A percentile compares a stretch with the other conserved stretches of the same genome.
Evolutionary conservation across 257 asterid species (phyloP).

Genomic region (Coffea eugenioides): DNA sequence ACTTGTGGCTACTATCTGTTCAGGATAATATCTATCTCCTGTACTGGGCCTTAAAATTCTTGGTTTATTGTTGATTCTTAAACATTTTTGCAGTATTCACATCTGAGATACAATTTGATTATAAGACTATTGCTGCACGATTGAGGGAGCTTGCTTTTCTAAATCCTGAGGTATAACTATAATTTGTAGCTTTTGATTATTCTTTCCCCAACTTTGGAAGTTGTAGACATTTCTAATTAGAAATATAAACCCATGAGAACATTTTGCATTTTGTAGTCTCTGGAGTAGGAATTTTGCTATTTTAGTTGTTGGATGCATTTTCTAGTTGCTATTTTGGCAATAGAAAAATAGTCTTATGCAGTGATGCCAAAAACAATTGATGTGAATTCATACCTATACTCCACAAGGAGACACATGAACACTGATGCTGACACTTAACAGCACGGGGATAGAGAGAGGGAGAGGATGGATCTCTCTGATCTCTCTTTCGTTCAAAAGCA

Average conservation of each 20-base stretch:
- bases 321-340: background rate
- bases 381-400: too few species aligned
- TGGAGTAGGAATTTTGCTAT: background rate
- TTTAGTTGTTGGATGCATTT: background rate
- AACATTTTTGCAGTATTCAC: constrained; percentile 69
- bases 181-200: constrained; percentile 4
- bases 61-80: constrained; percentile 10
- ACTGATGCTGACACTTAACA: too few species aligned
- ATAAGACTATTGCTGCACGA: constrained; percentile 85
- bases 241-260: background rate
- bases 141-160: constrained; percentile 98
- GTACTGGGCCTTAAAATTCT: background rate
- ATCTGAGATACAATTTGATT: constrained; percentile 70
- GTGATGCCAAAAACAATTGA: too few species aligned
- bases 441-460: background rate
- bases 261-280: background rate
- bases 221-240: background rate
- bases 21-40: background rate
- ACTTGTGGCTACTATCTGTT: background rate
- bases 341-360: too few species aligned
- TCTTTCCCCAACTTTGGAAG: background rate
- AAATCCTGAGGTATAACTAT: constrained; percentile 74
- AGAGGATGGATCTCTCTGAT: background rate
- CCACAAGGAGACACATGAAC: background rate
- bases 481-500: background rate